Percentiles rank a stretch among this genome's conserved stretches.
Evolutionary conservation across 2,329 filamentous ascomycete species (phyloP).

Genomic region (Pseudomassariella vexata): DNA sequence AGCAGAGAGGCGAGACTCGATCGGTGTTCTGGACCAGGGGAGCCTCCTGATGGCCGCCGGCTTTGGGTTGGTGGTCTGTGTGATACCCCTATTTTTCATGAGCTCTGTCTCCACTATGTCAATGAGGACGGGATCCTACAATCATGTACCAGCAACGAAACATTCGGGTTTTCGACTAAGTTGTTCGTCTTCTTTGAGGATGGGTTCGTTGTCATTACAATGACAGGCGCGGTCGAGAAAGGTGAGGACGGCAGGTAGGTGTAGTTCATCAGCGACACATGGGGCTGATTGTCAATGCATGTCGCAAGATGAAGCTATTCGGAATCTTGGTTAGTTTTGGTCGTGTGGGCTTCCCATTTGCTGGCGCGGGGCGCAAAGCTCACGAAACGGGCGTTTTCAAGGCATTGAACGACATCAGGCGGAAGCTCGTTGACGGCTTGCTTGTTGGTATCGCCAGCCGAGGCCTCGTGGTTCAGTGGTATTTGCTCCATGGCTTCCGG

Average conservation of each 20-base stretch:
- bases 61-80: slow-evolving; percentile 76
- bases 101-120: not conserved
- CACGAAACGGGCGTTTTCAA: slow-evolving; percentile 94
- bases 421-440: slow-evolving; percentile 67
- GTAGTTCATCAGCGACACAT: slow-evolving; percentile 98
- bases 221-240: slow-evolving; percentile 66
- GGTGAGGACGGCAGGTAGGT: slow-evolving; percentile 84
- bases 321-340: not conserved
- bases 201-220: slow-evolving; percentile 88
- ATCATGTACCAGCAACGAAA: slow-evolving; percentile 94
- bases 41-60: slow-evolving; percentile 53
- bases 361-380: slow-evolving; percentile 24
- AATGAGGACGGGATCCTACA: slow-evolving; percentile 37
- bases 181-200: slow-evolving; percentile 77
- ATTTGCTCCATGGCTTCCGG: slow-evolving; percentile 51
- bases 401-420: slow-evolving; percentile 78
- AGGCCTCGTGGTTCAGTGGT: slow-evolving; percentile 70
- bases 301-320: slow-evolving; percentile 89
- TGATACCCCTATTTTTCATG: slow-evolving; percentile 62
- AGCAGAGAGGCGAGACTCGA: slow-evolving; percentile 78
- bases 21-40: slow-evolving; percentile 57
- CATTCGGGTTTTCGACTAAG: slow-evolving; percentile 75
- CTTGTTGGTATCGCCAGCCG: slow-evolving; percentile 66
- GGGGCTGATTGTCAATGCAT: slow-evolving; percentile 73
- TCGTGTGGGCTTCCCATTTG: slow-evolving; percentile 6